phyloP scores from a whole-genome alignment of 2,329 filamentous ascomycete genomes.

The Beauveria rudraprayagi region DNA sequence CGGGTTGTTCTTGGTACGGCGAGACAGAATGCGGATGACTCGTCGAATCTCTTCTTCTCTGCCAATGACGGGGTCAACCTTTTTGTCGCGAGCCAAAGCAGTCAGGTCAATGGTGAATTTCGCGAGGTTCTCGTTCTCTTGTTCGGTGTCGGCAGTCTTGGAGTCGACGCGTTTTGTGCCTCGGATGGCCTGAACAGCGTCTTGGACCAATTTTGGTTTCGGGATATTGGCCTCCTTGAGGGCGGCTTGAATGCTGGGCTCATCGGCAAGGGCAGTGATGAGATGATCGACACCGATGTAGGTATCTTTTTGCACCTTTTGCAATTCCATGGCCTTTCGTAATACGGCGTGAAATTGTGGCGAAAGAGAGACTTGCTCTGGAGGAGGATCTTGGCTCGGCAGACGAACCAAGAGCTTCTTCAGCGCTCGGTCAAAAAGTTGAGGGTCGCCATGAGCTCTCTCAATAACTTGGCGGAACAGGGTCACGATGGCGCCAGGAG shows the following conservation, averaged over 20 bases:
- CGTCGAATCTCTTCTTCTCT: slow-evolving; percentile 92
- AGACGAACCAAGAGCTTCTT: slow-evolving; percentile 88
- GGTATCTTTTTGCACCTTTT: slow-evolving; percentile 95
- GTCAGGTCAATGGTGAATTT: slow-evolving; percentile 99
- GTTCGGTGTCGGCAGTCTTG: slow-evolving; percentile 87
- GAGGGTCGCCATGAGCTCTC: slow-evolving; percentile 84
- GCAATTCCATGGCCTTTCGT: slow-evolving; percentile 76
- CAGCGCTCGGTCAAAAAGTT: slow-evolving; percentile 77
- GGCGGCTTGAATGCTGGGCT: slow-evolving; percentile 61
- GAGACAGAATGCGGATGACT: slow-evolving; percentile 83
- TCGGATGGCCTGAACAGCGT: slow-evolving; percentile 83
- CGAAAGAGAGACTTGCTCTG: slow-evolving; percentile 76
- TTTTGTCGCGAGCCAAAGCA: slow-evolving; percentile 88
- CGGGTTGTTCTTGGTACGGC: slow-evolving; percentile 97
- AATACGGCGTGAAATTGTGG: slow-evolving; percentile 77
- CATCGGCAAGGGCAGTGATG: slow-evolving; percentile 77
- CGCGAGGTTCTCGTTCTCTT: slow-evolving; percentile 89
- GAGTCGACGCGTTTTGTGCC: slow-evolving; percentile 92
- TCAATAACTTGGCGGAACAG: slow-evolving; percentile 94
- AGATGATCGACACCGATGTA: slow-evolving; percentile 94
- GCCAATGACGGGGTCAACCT: slow-evolving; percentile 95
- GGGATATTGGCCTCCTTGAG: slow-evolving; percentile 85
- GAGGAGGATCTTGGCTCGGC: slow-evolving; percentile 90
- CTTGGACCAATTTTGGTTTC: slow-evolving; percentile 81
- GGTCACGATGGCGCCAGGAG: slow-evolving; percentile 56